Evolutionary conservation across 768 basidiomycete genomes (phyloP).

Genomic region (Phlebiopsis flavidoalba): DNA sequence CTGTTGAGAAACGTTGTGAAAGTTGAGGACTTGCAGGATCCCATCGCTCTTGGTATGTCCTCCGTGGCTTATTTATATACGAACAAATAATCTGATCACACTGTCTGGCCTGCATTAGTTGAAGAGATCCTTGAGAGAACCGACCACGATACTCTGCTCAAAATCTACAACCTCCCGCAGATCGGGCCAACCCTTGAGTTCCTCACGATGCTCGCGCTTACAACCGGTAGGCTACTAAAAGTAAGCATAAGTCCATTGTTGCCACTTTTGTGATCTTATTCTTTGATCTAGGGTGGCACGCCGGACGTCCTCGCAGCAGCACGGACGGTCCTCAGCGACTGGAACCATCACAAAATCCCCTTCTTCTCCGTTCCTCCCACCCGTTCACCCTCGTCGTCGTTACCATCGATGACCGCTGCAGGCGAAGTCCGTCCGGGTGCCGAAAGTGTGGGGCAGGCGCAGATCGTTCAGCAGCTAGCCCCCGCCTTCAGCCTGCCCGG

Average conservation of each 20-base stretch:
- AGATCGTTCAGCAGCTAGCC: slow-evolving; percentile 62
- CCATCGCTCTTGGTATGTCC: slow-evolving; percentile 75
- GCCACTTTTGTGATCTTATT: background rate
- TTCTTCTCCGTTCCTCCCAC: slow-evolving; percentile 80
- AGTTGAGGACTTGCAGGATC: slow-evolving; percentile 88
- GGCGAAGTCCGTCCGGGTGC: slow-evolving; percentile 63
- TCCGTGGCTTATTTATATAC: background rate
- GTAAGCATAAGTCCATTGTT: slow-evolving; percentile 28
- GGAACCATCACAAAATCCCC: slow-evolving; percentile 95
- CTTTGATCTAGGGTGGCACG: slow-evolving; percentile 65
- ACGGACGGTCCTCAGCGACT: slow-evolving; percentile 79
- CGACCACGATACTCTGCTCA: slow-evolving; percentile 62
- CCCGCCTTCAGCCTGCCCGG: slow-evolving; percentile 2
- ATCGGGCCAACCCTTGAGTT: slow-evolving; percentile 75
- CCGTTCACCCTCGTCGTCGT: slow-evolving; percentile 64
- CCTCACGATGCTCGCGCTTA: slow-evolving; percentile 84
- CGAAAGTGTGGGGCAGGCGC: slow-evolving; percentile 75
- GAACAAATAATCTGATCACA: background rate
- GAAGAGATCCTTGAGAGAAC: slow-evolving; percentile 83
- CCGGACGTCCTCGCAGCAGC: slow-evolving; percentile 84
- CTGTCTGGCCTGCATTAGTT: slow-evolving; percentile 38
- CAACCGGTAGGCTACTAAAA: slow-evolving; percentile 79
- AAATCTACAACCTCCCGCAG: slow-evolving; percentile 80
- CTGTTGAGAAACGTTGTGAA: slow-evolving; percentile 85
- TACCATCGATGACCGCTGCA: slow-evolving; percentile 45